Evolutionary conservation across 2,329 filamentous ascomycete genomes (phyloP).

Genomic region (Ramichloridium luteum): DNA sequence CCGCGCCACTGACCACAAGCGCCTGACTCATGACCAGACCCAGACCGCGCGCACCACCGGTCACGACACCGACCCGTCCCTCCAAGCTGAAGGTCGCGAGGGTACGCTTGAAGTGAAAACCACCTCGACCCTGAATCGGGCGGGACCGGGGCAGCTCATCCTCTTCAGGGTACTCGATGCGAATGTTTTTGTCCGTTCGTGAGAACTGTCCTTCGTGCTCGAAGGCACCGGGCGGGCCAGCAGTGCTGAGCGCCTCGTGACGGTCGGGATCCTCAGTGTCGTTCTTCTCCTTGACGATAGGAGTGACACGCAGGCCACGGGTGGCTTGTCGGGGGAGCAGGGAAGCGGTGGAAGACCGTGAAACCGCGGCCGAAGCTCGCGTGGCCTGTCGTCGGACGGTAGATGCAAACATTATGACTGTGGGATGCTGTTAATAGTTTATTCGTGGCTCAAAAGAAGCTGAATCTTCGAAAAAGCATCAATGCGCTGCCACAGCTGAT

Average conservation of each 20-base stretch:
- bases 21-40: constrained; percentile 90
- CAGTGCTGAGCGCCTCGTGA: constrained; percentile 21
- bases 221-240: constrained; percentile 24
- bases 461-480: too few relatives aligned
- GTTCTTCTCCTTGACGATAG: constrained; percentile 14
- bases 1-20: constrained; percentile 74
- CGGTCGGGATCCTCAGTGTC: constrained; percentile 20
- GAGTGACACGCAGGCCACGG: constrained; percentile 14
- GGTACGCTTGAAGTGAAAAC: constrained; percentile 72
- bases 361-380: constrained; percentile 19
- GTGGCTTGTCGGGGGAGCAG: constrained; percentile 12
- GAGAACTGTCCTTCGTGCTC: constrained; percentile 57
- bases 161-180: constrained; percentile 67
- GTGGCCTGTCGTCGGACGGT: constrained; percentile 23
- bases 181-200: constrained; percentile 66
- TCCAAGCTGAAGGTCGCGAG: constrained; percentile 78
- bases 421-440: background rate
- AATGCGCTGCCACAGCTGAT: too few relatives aligned
- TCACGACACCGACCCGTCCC: constrained; percentile 71
- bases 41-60: constrained; percentile 77
- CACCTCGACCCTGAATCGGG: constrained; percentile 63
- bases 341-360: constrained; percentile 13
- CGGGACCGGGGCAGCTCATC: constrained; percentile 61
- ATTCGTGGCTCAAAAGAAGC: background rate
- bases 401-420: constrained; percentile 21